Evolutionary conservation across 2,329 filamentous ascomycete genomes (phyloP).

Genomic region (Penicillium hordei): DNA sequence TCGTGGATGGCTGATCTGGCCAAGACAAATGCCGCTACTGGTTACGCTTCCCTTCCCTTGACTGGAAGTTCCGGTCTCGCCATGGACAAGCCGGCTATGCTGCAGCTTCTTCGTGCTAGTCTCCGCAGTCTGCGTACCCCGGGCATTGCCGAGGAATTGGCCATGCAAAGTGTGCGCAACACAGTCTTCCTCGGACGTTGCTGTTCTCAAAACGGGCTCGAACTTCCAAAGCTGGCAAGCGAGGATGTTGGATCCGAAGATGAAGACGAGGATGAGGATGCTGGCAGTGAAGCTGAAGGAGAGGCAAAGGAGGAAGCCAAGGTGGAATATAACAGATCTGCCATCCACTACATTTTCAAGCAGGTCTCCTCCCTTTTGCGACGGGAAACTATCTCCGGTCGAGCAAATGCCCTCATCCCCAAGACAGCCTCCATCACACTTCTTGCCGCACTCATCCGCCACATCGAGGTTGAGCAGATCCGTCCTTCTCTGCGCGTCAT

Average conservation of each 20-base stretch:
- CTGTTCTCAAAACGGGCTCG: slow-evolving; percentile 58
- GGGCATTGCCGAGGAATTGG: slow-evolving; percentile 70
- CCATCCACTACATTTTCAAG: slow-evolving; percentile 73
- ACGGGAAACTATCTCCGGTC: slow-evolving; percentile 66
- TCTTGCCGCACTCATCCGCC: slow-evolving; percentile 66
- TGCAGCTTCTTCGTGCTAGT: slow-evolving; percentile 58
- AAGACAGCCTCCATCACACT: slow-evolving; percentile 76
- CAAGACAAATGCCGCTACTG: slow-evolving; percentile 56
- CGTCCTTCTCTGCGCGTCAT: slow-evolving; percentile 63
- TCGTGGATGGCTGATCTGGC: slow-evolving; percentile 80
- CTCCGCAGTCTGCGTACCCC: slow-evolving; percentile 61
- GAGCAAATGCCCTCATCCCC: slow-evolving; percentile 63
- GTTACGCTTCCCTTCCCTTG: slow-evolving; percentile 60
- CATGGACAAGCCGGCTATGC: slow-evolving; percentile 65
- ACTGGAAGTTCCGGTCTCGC: slow-evolving; percentile 69
- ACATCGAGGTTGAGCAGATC: slow-evolving; percentile 59
- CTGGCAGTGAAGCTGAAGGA: slow-evolving; percentile 39
- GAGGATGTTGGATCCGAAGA: slow-evolving; percentile 41
- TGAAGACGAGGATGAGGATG: slow-evolving; percentile 48
- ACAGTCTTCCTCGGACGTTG: slow-evolving; percentile 75
- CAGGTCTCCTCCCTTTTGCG: slow-evolving; percentile 77
- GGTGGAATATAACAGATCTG: slow-evolving; percentile 41
- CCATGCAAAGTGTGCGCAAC: slow-evolving; percentile 75
- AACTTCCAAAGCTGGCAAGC: slow-evolving; percentile 43
- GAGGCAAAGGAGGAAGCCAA: slow-evolving; percentile 30